Base-by-base conservation (phyloP, 1,284 basidiomycete genomes). In the Trametes pubescens region DNA sequence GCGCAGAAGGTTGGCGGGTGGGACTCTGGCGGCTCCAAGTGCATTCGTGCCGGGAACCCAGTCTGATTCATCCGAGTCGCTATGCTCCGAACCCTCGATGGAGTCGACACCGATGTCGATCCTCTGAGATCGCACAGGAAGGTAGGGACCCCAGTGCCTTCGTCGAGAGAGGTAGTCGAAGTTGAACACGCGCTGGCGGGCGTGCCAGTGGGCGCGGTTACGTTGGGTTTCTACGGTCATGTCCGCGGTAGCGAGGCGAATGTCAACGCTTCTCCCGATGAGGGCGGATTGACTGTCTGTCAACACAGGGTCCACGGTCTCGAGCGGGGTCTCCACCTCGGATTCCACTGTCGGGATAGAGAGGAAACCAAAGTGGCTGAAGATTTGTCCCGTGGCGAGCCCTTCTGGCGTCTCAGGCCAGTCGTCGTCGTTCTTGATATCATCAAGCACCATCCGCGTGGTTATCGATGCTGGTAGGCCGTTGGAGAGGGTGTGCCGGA, bases 91-190 rank as follows among this genome's bases (percentile, higher is more conserved):
- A 38, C 11, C n/a, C n/a, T n/a, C n/a, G n/a, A n/a, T n/a, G n/a
- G n/a, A n/a, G n/a, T n/a, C n/a, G n/a, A n/a, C n/a, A n/a, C n/a
- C n/a, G n/a, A n/a, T n/a, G n/a, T n/a, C n/a, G n/a, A n/a, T n/a
- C n/a, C n/a, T n/a, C n/a, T n/a, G n/a, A n/a, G n/a, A n/a, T n/a
- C n/a, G 61, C 26, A 59, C 44, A 2, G 73, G 73, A 2, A 82
- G 75, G 69, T 77, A 86, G 0, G 84, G 84, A 0, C 85, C 84
- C 78, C 79, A 86, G 24, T 75, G 67, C 21, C 83, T 74, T 35
- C 79, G 74, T 1, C 71, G 70, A 14, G 72, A 73, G 21, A 84
- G 75, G 58, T 84, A 86, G n/a, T 76, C 73, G 72, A 85, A 79
- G 59, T 83, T 77, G 66, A 86, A 85, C 5, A 82, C 82, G 34